phyloP scores from a whole-genome alignment of 768 basidiomycete genomes.

The Gloeophyllum trabeum region DNA sequence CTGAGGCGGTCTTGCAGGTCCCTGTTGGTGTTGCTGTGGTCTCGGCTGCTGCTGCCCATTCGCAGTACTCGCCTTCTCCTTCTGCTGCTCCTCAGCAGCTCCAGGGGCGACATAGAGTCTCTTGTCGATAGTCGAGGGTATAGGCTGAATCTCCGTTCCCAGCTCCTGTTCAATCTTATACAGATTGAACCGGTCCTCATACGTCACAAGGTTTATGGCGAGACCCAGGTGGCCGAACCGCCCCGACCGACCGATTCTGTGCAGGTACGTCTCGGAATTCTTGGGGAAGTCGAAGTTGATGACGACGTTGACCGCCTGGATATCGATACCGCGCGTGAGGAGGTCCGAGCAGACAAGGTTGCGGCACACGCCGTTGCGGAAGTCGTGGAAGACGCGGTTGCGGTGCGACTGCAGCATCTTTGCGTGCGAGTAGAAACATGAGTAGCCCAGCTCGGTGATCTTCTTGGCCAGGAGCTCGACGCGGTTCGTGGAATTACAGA shows the following conservation, averaged over 20 bases:
- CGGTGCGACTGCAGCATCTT: conserved; percentile 99
- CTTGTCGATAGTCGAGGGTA: conserved; percentile 85
- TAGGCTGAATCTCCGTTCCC: conserved; percentile 95
- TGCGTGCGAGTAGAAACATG: conserved; percentile 99
- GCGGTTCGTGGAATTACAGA: conserved; percentile 99
- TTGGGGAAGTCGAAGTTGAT: conserved; percentile 99
- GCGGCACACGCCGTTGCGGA: conserved; percentile 95
- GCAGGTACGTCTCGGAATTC: conserved; percentile 97
- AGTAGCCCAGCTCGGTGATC: conserved; percentile 98
- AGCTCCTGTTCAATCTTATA: conserved; percentile 98
- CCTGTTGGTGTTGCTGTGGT: conserved; percentile 3
- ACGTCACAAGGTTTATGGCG: conserved; percentile 96
- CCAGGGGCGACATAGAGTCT: conserved; percentile 84
- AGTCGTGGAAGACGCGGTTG: conserved; percentile 99
- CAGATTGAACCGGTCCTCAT: conserved; percentile 95
- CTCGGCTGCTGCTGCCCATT: conserved; percentile 12
- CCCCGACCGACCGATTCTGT: conserved; percentile 95
- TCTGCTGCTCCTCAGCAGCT: conserved; percentile 21
- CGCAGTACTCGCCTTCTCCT: conserved; percentile 13
- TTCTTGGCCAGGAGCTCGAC: conserved; percentile 99
- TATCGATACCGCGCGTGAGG: conserved; percentile 97
- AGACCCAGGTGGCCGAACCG: conserved; percentile 96
- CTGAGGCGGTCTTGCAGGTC: not conserved
- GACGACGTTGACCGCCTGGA: conserved; percentile 99
- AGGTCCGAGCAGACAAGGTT: conserved; percentile 98